Base-by-base conservation (phyloP, 306 rosid genomes). In the Medicago lupulina region DNA sequence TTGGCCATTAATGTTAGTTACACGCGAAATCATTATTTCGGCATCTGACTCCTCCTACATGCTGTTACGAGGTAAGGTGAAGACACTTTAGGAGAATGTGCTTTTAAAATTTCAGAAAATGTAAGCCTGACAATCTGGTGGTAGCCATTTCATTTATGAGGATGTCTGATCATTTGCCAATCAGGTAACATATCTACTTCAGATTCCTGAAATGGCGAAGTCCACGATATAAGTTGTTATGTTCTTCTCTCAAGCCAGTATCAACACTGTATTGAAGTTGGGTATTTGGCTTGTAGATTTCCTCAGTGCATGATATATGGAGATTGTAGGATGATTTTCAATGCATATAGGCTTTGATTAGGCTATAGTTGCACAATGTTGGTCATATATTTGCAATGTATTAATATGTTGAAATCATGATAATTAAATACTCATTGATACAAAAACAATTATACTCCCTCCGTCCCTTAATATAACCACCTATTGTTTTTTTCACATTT, bases 251-350 rank as follows among this genome's bases (percentile, higher is more conserved):
- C 46, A 13, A 73, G 25, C 44, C 54, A 57, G 13, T n/a, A 10
- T 31, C 57, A 46, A 8, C 41, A 23, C 51, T 18, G 38, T 13
- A 50, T 40, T 67, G 0, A 15, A 79, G 8, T 21, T 39, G 72
- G 67, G 61, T 69, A 14, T 50, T 65, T 74, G 57, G 75, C 51
- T 43, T 44, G 78, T 76, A 76, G 76, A 0, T 76, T 71, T 82
- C 59, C 75, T 55, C 40, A 50, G 63, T 57, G 65, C 44, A 34
- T 39, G 39, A 38, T 25, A 61, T 50, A 60, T 38, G 40, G 59
- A 74, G 67, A 38, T 36, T 49, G 66, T 25, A 43, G 57, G 10
- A 25, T 17, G 7, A 25, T 34, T 79, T 64, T 63, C 49, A 19
- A 11, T 79, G 49, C 57, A 51, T 53, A 13, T 41, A 15, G 28